Evolutionary conservation across 192 early-diverging fungal species (phyloP).

Genomic region (Allomyces macrogynus): DNA sequence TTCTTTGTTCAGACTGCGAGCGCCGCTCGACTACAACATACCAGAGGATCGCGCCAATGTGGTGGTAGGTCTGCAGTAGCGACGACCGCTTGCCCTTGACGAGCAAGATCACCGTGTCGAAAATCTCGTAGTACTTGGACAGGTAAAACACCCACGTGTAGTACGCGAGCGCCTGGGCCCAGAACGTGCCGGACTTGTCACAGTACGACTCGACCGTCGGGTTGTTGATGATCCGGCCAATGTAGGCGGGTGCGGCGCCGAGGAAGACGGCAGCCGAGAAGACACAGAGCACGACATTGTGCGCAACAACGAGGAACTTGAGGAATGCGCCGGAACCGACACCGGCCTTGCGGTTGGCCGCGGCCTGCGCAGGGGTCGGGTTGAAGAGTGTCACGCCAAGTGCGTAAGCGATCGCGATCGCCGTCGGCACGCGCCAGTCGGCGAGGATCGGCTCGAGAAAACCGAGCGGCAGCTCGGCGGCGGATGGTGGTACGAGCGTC

Average conservation of each 20-base stretch:
- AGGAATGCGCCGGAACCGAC: slow-evolving; percentile 24
- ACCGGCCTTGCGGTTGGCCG: slow-evolving; percentile 15
- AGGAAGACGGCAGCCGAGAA: slow-evolving; percentile 55
- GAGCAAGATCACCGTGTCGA: slow-evolving; percentile 72
- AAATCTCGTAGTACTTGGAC: slow-evolving; percentile 64
- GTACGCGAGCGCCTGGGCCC: slow-evolving; percentile 52
- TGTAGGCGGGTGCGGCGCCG: slow-evolving; percentile 25
- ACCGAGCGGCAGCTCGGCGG: too few relatives aligned
- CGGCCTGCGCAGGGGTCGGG: slow-evolving; percentile 19
- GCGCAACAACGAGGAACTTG: slow-evolving; percentile 52
- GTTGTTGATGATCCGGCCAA: slow-evolving; percentile 16
- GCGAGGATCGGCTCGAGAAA: slow-evolving; percentile 18
- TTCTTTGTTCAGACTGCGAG: too few relatives aligned
- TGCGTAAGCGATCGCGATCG: slow-evolving; percentile 30
- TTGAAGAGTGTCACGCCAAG: slow-evolving; percentile 20
- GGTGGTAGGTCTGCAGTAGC: slow-evolving; percentile 69
- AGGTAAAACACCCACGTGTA: slow-evolving; percentile 76
- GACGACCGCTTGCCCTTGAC: slow-evolving; percentile 54
- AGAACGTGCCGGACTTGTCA: slow-evolving; percentile 38
- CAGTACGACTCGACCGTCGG: slow-evolving; percentile 30
- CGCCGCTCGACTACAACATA: too few relatives aligned
- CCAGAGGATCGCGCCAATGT: slow-evolving; percentile 54
- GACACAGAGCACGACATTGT: slow-evolving; percentile 47
- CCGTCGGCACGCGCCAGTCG: slow-evolving; percentile 44
- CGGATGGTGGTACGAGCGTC: too few relatives aligned